Evolutionary conservation across 2,329 filamentous ascomycete genomes (phyloP).

Genomic region (Zasmidium angulare): DNA sequence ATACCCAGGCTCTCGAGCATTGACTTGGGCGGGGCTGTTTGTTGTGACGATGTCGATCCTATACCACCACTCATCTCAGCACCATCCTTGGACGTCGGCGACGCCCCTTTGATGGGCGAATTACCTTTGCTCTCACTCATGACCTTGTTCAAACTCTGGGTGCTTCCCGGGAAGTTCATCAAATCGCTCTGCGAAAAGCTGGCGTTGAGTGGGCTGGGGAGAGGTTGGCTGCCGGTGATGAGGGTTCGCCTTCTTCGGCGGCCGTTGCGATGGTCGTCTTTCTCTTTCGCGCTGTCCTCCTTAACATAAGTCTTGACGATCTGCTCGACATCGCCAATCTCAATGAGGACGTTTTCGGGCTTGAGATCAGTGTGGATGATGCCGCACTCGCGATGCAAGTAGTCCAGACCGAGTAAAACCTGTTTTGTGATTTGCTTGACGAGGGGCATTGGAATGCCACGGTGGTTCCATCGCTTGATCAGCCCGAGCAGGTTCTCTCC

Average conservation of each 20-base stretch:
- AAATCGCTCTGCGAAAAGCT: constrained; percentile 81
- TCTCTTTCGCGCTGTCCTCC: constrained; percentile 65
- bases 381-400: constrained; percentile 94
- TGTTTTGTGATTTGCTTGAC: constrained; percentile 99
- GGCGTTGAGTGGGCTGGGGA: constrained; percentile 91
- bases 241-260: constrained; percentile 85
- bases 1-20: constrained; percentile 61
- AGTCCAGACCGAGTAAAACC: constrained; percentile 90
- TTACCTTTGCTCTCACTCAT: constrained; percentile 70
- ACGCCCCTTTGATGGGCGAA: constrained; percentile 42
- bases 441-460: constrained; percentile 91
- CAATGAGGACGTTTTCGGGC: constrained; percentile 96
- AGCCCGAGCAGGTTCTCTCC: constrained; percentile 92
- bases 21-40: constrained; percentile 47
- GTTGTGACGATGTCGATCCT: constrained; percentile 38
- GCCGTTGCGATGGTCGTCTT: constrained; percentile 88
- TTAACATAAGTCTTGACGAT: constrained; percentile 97
- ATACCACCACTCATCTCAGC: constrained; percentile 58
- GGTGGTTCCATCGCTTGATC: constrained; percentile 98
- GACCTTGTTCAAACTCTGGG: constrained; percentile 79
- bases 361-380: constrained; percentile 99
- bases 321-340: constrained; percentile 98
- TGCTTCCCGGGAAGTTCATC: constrained; percentile 55
- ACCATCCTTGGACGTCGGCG: constrained; percentile 40
- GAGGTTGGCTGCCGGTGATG: constrained; percentile 93